Conservation (phyloP, 2,329 filamentous ascomycete genomes). For the Mycogone perniciosa region DNA sequence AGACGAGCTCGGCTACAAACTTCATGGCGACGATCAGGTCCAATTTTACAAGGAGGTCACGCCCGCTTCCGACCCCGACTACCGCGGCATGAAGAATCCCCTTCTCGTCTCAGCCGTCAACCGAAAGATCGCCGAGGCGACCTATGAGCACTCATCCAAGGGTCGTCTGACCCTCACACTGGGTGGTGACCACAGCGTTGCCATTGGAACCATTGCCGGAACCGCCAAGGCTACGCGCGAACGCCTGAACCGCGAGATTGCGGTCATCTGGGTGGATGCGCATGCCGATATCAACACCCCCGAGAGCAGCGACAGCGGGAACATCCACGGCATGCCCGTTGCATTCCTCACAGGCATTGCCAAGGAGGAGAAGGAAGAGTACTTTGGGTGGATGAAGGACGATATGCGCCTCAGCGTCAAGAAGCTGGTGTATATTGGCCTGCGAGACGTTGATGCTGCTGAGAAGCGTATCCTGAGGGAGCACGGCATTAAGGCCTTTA, state of each 20-base stretch:
- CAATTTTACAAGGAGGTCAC: constrained; percentile 75
- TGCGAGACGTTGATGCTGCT: constrained; percentile 84
- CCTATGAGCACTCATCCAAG: constrained; percentile 76
- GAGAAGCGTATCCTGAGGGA: constrained; percentile 91
- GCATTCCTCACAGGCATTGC: constrained; percentile 85
- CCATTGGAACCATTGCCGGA: constrained; percentile 86
- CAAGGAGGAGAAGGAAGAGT: constrained; percentile 64
- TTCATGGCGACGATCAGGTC: constrained; percentile 76
- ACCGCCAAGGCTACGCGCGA: constrained; percentile 82
- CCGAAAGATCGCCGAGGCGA: constrained; percentile 69
- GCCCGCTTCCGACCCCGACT: constrained; percentile 65
- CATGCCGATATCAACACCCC: constrained; percentile 98
- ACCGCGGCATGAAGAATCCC: constrained; percentile 93
- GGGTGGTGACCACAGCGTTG: constrained; percentile 93
- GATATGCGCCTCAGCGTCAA: constrained; percentile 63
- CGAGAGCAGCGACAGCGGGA: constrained; percentile 81
- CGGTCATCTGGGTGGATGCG: constrained; percentile 97
- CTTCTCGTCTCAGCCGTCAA: constrained; percentile 81
- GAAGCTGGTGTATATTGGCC: constrained; percentile 95
- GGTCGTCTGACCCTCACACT: constrained; percentile 88
- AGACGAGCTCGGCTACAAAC: constrained; percentile 80
- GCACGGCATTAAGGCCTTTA: constrained; percentile 89
- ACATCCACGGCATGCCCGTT: constrained; percentile 97
- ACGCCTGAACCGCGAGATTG: constrained; percentile 73
- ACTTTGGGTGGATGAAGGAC: constrained; percentile 83